Evolutionary conservation across 768 basidiomycete species (phyloP).

Genomic region (Naganishia friedmannii): DNA sequence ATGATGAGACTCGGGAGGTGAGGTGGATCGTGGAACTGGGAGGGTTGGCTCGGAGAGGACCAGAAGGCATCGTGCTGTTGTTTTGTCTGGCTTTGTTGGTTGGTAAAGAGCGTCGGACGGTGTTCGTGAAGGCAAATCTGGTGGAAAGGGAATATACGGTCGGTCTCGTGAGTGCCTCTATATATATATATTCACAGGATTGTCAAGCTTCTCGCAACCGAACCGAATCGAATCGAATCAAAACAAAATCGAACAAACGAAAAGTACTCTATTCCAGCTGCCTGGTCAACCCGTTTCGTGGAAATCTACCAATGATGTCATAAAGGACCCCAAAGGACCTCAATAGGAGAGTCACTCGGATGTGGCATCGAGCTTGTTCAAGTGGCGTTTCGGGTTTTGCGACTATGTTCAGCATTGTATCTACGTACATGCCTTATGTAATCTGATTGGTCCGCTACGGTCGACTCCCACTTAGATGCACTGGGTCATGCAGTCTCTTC

Average conservation of each 20-base stretch:
- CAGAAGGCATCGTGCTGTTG: constrained; percentile 7
- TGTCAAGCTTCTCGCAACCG: too few relatives aligned
- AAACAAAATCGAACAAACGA: too few relatives aligned
- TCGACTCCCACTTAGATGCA: too few relatives aligned
- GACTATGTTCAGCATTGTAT: too few relatives aligned
- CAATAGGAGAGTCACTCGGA: neutral
- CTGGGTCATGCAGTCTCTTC: too few relatives aligned
- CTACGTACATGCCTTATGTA: too few relatives aligned
- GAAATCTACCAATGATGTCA: neutral
- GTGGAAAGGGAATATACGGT: neutral
- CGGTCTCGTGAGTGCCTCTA: neutral
- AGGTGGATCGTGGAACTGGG: constrained; percentile 2
- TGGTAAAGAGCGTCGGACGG: neutral
- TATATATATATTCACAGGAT: too few relatives aligned
- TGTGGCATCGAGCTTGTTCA: too few relatives aligned
- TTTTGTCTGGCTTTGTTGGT: neutral
- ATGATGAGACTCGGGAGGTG: constrained; percentile 6
- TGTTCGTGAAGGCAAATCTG: neutral
- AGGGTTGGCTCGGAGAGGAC: constrained; percentile 3
- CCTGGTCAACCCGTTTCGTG: neutral
- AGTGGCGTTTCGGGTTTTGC: too few relatives aligned
- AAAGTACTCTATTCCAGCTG: too few relatives aligned
- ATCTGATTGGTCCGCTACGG: too few relatives aligned
- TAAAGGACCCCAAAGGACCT: constrained; percentile 6
- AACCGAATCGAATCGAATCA: too few relatives aligned